Base-by-base conservation (phyloP, 345 rosid species). In the Eucalyptus cloeziana region DNA sequence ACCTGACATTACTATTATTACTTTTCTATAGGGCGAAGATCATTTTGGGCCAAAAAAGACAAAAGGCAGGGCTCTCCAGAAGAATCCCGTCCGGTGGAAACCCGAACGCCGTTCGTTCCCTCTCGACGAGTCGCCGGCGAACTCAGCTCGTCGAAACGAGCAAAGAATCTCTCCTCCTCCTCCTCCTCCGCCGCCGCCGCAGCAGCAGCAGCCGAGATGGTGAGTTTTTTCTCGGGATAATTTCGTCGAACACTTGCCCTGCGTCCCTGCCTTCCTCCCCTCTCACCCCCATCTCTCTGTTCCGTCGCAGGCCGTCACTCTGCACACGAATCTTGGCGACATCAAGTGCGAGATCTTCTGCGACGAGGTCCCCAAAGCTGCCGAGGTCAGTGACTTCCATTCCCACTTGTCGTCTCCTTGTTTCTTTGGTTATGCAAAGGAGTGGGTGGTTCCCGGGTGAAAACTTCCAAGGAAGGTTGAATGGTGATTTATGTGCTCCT, bases 271-370 rank as follows among this genome's bases (percentile, higher is more conserved):
- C 44, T 2, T 21, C 52, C 37, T 31, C 49, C 64, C 45, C 43
- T 31, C 7, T 33, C 33, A 21, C 62, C 16, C 49, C 40, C 27
- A 52, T 24, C 8, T 31, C 10, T n/a, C 44, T 43, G 67, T 62
- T 62, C 60, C 33, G n/a, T 88, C 69, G 91, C 94, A 98, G 99
- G 95, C 99, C 10, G 99, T 97, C 79, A 98, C 99, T n/a, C 91
- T 98, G 89, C 99, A 97, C 94, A 98, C 99, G 50, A 98, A 96
- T 92, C 98, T 98, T 33, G 99, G 99, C 25, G 99, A 98, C 90
- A 94, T 98, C 89, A 98, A 98, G 94, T 97, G 99, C 91, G 99
- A 98, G 94, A 93, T 98, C 93, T 94, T 94, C 90, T 98, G 99
- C 86, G 99, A 98, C 91, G 99, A 97, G 92, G 99, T 96, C 62